Evolutionary conservation across 768 basidiomycete species (phyloP).

Genomic region (Boletus rufocinnamomeus): DNA sequence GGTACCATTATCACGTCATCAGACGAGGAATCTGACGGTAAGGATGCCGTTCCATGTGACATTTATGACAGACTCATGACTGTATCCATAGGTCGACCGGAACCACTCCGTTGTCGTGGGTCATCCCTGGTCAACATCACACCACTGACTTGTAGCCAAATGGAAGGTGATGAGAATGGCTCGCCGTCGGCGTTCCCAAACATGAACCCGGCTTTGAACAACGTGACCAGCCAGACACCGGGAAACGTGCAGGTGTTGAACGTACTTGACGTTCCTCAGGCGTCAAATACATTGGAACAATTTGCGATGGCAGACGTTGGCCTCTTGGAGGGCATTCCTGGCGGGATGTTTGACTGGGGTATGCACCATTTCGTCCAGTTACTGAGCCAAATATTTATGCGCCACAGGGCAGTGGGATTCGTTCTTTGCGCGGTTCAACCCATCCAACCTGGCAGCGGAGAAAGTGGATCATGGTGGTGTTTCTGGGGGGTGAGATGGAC

Average conservation of each 20-base stretch:
- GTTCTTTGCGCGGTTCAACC: constrained; percentile 67
- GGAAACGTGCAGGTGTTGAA: constrained; percentile 78
- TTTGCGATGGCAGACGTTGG: constrained; percentile 67
- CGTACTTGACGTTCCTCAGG: constrained; percentile 61
- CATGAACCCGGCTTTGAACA: constrained; percentile 78
- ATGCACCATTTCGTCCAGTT: constrained; percentile 34
- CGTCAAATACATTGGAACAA: constrained; percentile 57
- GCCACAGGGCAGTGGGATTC: constrained; percentile 76
- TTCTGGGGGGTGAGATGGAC: neutral
- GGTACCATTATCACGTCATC: constrained; percentile 55
- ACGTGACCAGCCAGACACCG: constrained; percentile 34
- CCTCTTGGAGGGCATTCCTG: constrained; percentile 77
- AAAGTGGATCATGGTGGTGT: constrained; percentile 2
- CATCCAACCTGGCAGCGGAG: constrained; percentile 7
- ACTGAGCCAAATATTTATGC: constrained; percentile 1
- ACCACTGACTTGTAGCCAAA: constrained; percentile 40
- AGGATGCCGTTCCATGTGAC: constrained; percentile 31
- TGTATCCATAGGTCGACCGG: constrained; percentile 16
- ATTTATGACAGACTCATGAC: constrained; percentile 4
- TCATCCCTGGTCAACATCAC: constrained; percentile 60
- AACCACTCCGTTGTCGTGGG: constrained; percentile 19
- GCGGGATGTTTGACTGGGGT: constrained; percentile 90
- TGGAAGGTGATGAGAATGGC: constrained; percentile 32
- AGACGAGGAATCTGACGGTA: constrained; percentile 54
- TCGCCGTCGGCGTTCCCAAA: constrained; percentile 43